phyloP scores from a whole-genome alignment of 129 eudicot species.

The Heracleum sosnowskyi region DNA sequence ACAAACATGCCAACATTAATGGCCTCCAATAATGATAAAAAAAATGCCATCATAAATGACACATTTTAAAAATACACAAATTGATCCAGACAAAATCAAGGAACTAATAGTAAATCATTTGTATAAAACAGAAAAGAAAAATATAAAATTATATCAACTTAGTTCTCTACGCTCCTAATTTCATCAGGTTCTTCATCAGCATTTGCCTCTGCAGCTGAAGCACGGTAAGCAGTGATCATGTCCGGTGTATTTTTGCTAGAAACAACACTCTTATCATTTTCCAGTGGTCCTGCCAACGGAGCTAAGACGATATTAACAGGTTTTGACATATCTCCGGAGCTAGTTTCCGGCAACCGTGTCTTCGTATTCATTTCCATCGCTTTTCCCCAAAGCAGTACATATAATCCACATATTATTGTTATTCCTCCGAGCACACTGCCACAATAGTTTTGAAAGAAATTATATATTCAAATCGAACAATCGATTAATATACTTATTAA shows the following conservation, averaged over 20 bases:
- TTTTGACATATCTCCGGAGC: neutral
- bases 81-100: too few species aligned
- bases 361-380: constrained; percentile 26
- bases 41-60: too few species aligned
- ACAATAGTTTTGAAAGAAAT: neutral
- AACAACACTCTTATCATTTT: neutral
- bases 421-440: constrained; percentile 35
- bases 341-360: neutral
- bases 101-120: too few species aligned
- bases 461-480: neutral
- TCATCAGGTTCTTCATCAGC: neutral
- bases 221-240: neutral
- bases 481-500: neutral
- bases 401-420: constrained; percentile 40
- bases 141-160: too few species aligned
- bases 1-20: too few species aligned
- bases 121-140: too few species aligned
- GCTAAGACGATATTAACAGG: neutral
- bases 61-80: too few species aligned
- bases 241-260: neutral
- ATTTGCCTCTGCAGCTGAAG: neutral
- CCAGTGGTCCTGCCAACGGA: neutral
- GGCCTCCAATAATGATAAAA: too few species aligned
- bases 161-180: neutral
- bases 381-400: constrained; percentile 60